Base-by-base conservation (phyloP, 2,329 filamentous ascomycete genomes). In the Aspergillus sp. region DNA sequence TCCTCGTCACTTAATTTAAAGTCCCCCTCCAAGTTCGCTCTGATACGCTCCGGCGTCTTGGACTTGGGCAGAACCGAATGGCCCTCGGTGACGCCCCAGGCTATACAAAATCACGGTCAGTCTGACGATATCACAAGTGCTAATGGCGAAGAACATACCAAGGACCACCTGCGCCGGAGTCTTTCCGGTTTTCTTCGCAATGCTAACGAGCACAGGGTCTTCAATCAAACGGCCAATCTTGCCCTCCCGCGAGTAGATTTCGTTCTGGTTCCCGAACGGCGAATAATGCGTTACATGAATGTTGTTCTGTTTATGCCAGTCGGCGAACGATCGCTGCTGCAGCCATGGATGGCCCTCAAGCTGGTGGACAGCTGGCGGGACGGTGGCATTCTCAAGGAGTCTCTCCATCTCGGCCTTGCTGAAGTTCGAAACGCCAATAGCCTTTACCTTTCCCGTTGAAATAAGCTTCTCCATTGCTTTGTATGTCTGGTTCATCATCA, bases 1-100 rank as follows among this genome's bases (percentile, higher is more conserved):
- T 90, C 87, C 51, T 82, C 82, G 0, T 69, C 64, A 1, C 79
- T 78, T 25, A 90, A 76, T 66, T 82, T 81, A 70, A 90, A 89
- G 66, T 86, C 83, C 9, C 73, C 74, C 53, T 76, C 75, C 8
- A 79, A 60, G 54, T 81, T 81, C 21, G 67, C 62, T 63, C 69
- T 70, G 59, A 81, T 80, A 14, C 78, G 68, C 25, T 68, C 60
- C 0, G 75, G 74, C 0, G 74, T 78, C 68, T 82, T 82, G 31
- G 75, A 78, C 71, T 84, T 84, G 2, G 82, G 80, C 53, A 85
- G 77, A 8, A 84, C 82, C 6, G 73, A 78, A 54, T 80, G 76
- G 5, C 82, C 81, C 41, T 77, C 73, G 1, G 77, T 76, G 43
- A 85, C 76, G 15, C 80, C 82, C 83, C 82, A 84, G 0, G 82